Conservation (phyloP, 129 eudicot genomes). For the Tagetes patula region DNA sequence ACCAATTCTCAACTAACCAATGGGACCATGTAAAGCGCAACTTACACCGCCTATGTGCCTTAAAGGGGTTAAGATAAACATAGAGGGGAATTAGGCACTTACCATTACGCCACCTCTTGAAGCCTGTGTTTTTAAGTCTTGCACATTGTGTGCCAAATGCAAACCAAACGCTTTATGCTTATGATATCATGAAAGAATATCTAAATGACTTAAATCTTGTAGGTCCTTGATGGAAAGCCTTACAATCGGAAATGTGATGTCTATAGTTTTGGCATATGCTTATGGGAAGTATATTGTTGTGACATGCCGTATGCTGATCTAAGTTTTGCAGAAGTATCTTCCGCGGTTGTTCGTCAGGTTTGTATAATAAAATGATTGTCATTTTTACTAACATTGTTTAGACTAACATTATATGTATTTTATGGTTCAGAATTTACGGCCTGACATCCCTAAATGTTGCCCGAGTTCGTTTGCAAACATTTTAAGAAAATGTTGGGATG, state of each 20-base stretch:
- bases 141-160: too few relatives aligned
- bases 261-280: conserved; percentile 36
- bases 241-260: conserved; percentile 86
- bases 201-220: conserved; percentile 1
- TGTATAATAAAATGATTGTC: neutral
- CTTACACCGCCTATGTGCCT: too few relatives aligned
- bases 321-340: conserved; percentile 72
- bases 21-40: too few relatives aligned
- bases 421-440: conserved; percentile 53
- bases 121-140: too few relatives aligned
- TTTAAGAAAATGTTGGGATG: conserved; percentile 32
- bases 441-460: conserved; percentile 34
- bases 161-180: too few relatives aligned
- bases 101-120: too few relatives aligned
- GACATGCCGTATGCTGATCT: conserved; percentile 76
- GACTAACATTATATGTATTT: neutral
- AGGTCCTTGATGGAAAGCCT: conserved; percentile 91
- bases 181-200: neutral
- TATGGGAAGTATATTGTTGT: conserved; percentile 87
- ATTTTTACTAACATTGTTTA: neutral
- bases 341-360: conserved; percentile 74
- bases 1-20: too few relatives aligned
- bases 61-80: too few relatives aligned
- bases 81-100: too few relatives aligned
- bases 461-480: neutral